Evolutionary conservation across 441 rosid genomes (phyloP).

Genomic region (Manihot esculenta): DNA sequence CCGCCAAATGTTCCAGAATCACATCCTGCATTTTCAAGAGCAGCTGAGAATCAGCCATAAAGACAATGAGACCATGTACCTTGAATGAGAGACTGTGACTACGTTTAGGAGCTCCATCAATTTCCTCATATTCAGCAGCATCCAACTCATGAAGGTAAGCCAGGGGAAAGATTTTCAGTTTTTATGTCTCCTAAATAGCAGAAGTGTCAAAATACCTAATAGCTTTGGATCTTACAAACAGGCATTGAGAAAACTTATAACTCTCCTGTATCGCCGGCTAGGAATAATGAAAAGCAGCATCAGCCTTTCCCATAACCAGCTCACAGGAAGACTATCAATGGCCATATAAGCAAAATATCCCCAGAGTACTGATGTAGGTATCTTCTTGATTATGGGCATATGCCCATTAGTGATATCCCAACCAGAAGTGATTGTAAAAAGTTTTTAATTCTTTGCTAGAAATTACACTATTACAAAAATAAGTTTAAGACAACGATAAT

Average conservation of each 20-base stretch:
- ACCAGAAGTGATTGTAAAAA: slow-evolving; percentile 30
- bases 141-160: slow-evolving; percentile 63
- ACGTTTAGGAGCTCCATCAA: slow-evolving; percentile 41
- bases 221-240: neutral
- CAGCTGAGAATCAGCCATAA: neutral
- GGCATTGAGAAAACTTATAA: neutral
- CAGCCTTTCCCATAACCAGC: slow-evolving; percentile 60
- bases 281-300: slow-evolving; percentile 51
- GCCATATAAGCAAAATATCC: slow-evolving; percentile 71
- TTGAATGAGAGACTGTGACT: slow-evolving; percentile 2
- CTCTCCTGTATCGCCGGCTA: slow-evolving; percentile 48
- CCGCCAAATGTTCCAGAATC: too few species aligned
- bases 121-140: slow-evolving; percentile 77
- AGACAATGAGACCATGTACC: neutral
- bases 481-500: too few species aligned
- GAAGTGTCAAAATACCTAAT: neutral
- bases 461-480: too few species aligned
- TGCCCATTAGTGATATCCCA: slow-evolving; percentile 30
- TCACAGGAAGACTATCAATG: slow-evolving; percentile 64
- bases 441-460: slow-evolving; percentile 45
- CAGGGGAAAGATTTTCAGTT: slow-evolving; percentile 41
- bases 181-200: neutral
- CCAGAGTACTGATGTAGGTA: slow-evolving; percentile 63
- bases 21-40: neutral
- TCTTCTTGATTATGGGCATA: slow-evolving; percentile 49